Percentiles rank a stretch among this genome's conserved stretches.
Evolutionary conservation across 148 eudicot genomes (phyloP).

Genomic region (Bassia scoparia): DNA sequence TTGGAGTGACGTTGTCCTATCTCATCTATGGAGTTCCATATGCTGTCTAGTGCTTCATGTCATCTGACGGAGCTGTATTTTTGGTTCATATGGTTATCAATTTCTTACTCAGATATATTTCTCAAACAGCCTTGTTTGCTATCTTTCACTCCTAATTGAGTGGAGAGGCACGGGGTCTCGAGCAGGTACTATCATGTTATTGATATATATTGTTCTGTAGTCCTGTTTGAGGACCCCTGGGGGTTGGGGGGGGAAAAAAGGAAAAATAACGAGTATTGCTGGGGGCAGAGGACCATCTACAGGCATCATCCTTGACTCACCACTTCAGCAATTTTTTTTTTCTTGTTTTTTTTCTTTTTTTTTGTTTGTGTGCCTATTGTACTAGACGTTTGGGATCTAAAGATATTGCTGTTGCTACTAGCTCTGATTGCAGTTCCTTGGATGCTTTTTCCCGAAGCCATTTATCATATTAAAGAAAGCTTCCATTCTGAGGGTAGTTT

Average conservation of each 20-base stretch:
- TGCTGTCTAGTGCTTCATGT: conserved; percentile 4
- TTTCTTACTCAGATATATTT: conserved; percentile 96
- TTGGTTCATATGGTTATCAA: conserved; percentile 70
- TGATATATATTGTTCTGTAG: conserved; percentile 98
- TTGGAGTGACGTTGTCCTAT: conserved; percentile 22
- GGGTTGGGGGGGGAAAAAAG: too few relatives aligned
- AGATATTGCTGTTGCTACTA: conserved; percentile 72
- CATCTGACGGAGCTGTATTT: conserved; percentile 17
- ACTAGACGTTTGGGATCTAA: conserved; percentile 27
- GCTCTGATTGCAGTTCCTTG: conserved; percentile 98
- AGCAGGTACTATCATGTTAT: conserved; percentile 99
- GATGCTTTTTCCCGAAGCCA: conserved; percentile 99
- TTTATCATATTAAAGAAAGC: conserved; percentile 87
- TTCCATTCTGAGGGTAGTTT: conserved; percentile 73
- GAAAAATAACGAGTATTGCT: conserved; percentile 83
- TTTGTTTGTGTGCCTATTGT: background rate
- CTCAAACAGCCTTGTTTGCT: conserved; percentile 98
- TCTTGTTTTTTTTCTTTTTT: background rate
- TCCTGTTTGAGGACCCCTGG: conserved; percentile 93
- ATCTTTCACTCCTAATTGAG: conserved; percentile 91
- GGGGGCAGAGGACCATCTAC: conserved; percentile 91
- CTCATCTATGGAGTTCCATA: conserved; percentile 6
- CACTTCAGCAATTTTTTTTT: too few relatives aligned
- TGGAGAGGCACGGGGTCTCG: conserved; percentile 97
- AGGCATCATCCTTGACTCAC: conserved; percentile 46